A percentile compares a stretch with the other conserved stretches of the same genome.
phyloP scores from a whole-genome alignment of 1,139 yeast species.

The Zhuliangozyma blackwelliae region DNA sequence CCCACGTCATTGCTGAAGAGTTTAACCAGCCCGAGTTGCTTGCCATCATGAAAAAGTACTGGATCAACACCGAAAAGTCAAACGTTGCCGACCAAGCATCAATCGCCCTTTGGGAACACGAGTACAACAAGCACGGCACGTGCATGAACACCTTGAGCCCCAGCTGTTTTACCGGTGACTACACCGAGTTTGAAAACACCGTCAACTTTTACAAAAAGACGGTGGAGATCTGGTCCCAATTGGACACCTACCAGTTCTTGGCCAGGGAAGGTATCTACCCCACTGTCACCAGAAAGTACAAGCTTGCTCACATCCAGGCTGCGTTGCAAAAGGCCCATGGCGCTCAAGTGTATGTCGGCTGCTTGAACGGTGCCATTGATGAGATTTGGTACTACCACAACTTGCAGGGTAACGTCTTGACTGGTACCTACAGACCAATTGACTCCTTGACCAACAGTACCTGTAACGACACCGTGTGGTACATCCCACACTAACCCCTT shows the following conservation, averaged over 20 bases:
- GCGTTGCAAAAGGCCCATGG: constrained; percentile 31
- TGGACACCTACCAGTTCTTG: constrained; percentile 34
- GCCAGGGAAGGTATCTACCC: constrained; percentile 33
- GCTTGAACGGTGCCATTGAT: constrained; percentile 29
- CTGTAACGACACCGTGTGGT: constrained; percentile 31
- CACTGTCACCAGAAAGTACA: constrained; percentile 24
- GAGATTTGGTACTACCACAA: constrained; percentile 39
- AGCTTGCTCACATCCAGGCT: constrained; percentile 23
- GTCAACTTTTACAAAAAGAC: constrained; percentile 31
- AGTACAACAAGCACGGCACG: constrained; percentile 44
- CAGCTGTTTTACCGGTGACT: constrained; percentile 28
- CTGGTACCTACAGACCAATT: constrained; percentile 30
- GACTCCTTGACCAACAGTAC: constrained; percentile 21
- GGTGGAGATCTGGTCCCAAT: constrained; percentile 30
- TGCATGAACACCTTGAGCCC: constrained; percentile 41
- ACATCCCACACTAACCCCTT: constrained; percentile 24
- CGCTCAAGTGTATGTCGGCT: constrained; percentile 32
- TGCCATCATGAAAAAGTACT: constrained; percentile 28
- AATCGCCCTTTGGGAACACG: constrained; percentile 37
- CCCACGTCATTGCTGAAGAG: constrained; percentile 25
- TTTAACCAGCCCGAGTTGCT: constrained; percentile 27
- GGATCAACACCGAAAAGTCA: constrained; percentile 34
- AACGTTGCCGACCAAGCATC: constrained; percentile 27
- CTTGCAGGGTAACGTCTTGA: constrained; percentile 32
- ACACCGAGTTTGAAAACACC: constrained; percentile 27